Evolutionary conservation across 441 rosid species (phyloP).

Genomic region (Rhodomyrtus psidioides): DNA sequence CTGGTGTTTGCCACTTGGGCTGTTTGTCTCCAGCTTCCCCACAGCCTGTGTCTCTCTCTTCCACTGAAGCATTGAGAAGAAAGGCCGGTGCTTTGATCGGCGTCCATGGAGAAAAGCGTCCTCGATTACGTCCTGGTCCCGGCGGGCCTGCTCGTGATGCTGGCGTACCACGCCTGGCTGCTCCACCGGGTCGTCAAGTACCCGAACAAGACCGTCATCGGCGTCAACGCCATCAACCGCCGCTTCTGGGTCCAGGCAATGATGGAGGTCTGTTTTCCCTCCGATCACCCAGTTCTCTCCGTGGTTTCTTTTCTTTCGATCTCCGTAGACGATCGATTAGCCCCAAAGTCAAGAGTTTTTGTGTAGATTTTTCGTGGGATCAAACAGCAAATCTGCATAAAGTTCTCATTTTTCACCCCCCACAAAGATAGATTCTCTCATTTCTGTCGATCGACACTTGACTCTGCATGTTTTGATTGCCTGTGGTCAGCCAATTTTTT

Average conservation of each 20-base stretch:
- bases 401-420: background rate
- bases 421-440: background rate
- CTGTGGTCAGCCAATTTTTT: no score
- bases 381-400: no score
- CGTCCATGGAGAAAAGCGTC: slow-evolving; percentile 30
- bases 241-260: slow-evolving; percentile 88
- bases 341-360: background rate
- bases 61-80: background rate
- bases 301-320: background rate
- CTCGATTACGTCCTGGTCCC: slow-evolving; percentile 64
- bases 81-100: background rate
- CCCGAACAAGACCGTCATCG: slow-evolving; percentile 66
- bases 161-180: slow-evolving; percentile 69
- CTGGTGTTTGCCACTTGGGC: background rate
- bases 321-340: background rate
- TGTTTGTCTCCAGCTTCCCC: slow-evolving; percentile 37
- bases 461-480: background rate
- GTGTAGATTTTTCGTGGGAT: no score
- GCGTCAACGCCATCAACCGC: slow-evolving; percentile 77
- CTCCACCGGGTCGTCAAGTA: slow-evolving; percentile 39
- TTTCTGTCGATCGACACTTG: background rate
- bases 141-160: slow-evolving; percentile 42
- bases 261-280: slow-evolving; percentile 57
- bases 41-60: slow-evolving; percentile 21
- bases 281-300: background rate